These are phyloP conservation scores for Xylaria grammica DNA, from an alignment of 495 filamentous ascomycete genomes.

Conservation along the genomic window DNA sequence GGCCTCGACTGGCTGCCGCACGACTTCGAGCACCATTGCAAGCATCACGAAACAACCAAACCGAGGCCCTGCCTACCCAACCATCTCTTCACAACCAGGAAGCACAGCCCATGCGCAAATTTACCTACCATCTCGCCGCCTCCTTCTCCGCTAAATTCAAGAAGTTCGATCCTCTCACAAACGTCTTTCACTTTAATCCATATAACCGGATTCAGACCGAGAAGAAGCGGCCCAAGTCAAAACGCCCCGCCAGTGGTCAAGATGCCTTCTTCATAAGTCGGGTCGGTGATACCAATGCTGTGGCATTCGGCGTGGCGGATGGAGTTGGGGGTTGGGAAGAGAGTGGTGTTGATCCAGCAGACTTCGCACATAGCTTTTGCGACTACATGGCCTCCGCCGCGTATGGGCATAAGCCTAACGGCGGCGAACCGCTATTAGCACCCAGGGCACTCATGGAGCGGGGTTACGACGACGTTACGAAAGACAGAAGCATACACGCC, in stretches of 20 bases:
- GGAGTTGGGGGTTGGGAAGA: conserved; percentile 96
- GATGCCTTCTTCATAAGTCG: conserved; percentile 94
- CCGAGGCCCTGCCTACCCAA: conserved; percentile 29
- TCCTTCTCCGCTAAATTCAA: conserved; percentile 79
- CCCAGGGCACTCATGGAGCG: conserved; percentile 76
- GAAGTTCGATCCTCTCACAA: conserved; percentile 69
- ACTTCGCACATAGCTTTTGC: conserved; percentile 96
- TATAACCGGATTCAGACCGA: conserved; percentile 60
- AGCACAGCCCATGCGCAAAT: conserved; percentile 39
- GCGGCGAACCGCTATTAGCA: conserved; percentile 47
- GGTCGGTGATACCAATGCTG: conserved; percentile 61
- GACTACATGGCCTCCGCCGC: conserved; percentile 84
- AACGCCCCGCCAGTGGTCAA: conserved; percentile 81
- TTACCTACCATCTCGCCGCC: conserved; percentile 69
- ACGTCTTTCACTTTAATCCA: conserved; percentile 79
- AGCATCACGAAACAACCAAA: conserved; percentile 12
- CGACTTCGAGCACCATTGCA: conserved; percentile 5
- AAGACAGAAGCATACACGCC: conserved; percentile 71
- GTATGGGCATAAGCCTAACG: conserved; percentile 48
- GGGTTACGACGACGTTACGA: conserved; percentile 80
- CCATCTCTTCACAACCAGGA: conserved; percentile 22
- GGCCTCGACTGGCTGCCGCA: neutral
- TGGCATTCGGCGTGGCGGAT: conserved; percentile 88
- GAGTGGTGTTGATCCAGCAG: conserved; percentile 86
- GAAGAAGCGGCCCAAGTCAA: conserved; percentile 54